phyloP scores from a whole-genome alignment of 192 early-diverging fungal species.

The Podila horticola region DNA sequence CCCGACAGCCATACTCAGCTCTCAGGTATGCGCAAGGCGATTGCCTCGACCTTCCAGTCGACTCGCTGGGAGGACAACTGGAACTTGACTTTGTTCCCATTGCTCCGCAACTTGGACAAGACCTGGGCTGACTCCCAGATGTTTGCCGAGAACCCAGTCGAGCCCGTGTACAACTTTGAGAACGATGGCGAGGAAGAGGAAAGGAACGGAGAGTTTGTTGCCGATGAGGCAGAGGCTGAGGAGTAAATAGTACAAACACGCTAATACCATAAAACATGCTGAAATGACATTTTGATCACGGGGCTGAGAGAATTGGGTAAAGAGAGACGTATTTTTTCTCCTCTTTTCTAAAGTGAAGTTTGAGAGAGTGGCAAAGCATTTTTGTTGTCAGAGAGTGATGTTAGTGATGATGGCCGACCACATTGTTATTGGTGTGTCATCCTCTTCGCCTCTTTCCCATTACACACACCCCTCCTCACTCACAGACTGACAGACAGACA shows the following conservation, averaged over 20 bases:
- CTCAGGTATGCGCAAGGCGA: constrained; percentile 25
- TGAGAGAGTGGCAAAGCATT: too few relatives aligned
- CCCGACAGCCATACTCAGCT: constrained; percentile 35
- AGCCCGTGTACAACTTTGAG: constrained; percentile 10
- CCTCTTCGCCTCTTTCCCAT: too few relatives aligned
- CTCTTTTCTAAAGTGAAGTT: too few relatives aligned
- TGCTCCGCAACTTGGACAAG: constrained; percentile 45
- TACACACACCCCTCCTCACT: not conserved
- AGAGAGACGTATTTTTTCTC: too few relatives aligned
- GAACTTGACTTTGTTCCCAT: constrained; percentile 27
- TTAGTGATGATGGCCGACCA: too few relatives aligned
- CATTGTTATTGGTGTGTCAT: too few relatives aligned
- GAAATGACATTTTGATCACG: too few relatives aligned
- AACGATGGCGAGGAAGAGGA: constrained; percentile 5
- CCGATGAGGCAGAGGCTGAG: constrained; percentile 15
- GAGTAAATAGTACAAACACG: constrained; percentile 1
- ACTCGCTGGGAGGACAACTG: constrained; percentile 50
- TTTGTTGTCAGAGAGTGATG: too few relatives aligned
- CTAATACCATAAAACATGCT: too few relatives aligned
- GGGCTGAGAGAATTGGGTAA: too few relatives aligned
- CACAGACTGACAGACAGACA: not conserved
- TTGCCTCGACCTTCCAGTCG: constrained; percentile 26
- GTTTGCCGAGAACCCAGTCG: constrained; percentile 44
- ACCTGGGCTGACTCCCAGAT: constrained; percentile 49
- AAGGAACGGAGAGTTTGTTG: constrained; percentile 6